Evolutionary conservation across 768 basidiomycete genomes (phyloP).

Genomic region (Lentinula aciculospora): DNA sequence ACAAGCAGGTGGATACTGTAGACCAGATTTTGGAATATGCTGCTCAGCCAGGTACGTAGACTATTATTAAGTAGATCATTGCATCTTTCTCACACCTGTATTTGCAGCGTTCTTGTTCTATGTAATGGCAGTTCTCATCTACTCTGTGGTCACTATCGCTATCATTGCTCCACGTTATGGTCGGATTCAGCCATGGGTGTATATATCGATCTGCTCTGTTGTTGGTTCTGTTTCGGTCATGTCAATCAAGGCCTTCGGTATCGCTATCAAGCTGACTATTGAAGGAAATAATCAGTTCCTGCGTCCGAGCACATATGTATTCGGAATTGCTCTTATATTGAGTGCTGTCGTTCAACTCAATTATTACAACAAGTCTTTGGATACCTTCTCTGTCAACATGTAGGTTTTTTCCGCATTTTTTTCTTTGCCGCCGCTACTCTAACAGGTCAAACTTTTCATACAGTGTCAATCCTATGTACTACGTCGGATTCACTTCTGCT

Average conservation of each 20-base stretch:
- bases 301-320: conserved; percentile 94
- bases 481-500: conserved; percentile 91
- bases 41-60: conserved; percentile 72
- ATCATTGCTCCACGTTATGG: conserved; percentile 79
- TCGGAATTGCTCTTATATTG: conserved; percentile 70
- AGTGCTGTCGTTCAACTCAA: conserved; percentile 94
- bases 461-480: conserved; percentile 97
- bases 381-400: conserved; percentile 97
- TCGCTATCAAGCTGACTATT: conserved; percentile 92
- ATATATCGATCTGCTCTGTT: conserved; percentile 94
- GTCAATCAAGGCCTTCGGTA: conserved; percentile 98
- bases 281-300: conserved; percentile 93
- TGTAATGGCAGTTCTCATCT: conserved; percentile 79
- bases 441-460: neutral
- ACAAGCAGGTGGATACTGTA: conserved; percentile 88
- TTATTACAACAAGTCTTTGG: conserved; percentile 97
- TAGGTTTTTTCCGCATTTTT: conserved; percentile 37
- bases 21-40: conserved; percentile 92
- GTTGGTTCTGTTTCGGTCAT: conserved; percentile 95
- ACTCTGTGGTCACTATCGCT: conserved; percentile 84
- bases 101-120: conserved; percentile 78
- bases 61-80: neutral
- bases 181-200: conserved; percentile 81
- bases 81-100: neutral
- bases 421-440: neutral